A percentile compares a stretch with the other conserved stretches of the same genome.
phyloP scores from a whole-genome alignment of 768 basidiomycete species.

The Collybia sordida region DNA sequence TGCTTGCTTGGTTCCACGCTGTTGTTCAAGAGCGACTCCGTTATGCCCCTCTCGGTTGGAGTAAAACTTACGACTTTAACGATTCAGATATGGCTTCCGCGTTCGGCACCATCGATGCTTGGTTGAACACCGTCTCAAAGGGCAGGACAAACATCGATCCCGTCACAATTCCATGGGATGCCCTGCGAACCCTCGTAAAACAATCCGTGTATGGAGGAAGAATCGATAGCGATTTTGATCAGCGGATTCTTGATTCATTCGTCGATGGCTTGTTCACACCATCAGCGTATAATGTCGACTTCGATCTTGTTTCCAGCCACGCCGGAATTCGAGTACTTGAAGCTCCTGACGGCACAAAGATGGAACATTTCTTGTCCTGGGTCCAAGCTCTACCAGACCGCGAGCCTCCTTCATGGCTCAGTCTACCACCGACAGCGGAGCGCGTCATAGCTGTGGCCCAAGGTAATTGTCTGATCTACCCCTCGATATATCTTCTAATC shows the following conservation, averaged over 20 bases:
- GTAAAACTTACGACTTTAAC: conserved; percentile 97
- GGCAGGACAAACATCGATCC: conserved; percentile 94
- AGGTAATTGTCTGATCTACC: conserved; percentile 46
- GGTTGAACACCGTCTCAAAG: conserved; percentile 79
- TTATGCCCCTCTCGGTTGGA: conserved; percentile 96
- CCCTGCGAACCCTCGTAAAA: conserved; percentile 89
- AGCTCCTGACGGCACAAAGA: conserved; percentile 89
- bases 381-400: conserved; percentile 86
- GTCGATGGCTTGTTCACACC: conserved; percentile 89
- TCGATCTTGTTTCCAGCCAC: conserved; percentile 75
- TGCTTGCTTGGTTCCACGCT: conserved; percentile 99
- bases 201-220: conserved; percentile 96
- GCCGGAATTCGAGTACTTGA: conserved; percentile 56
- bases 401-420: conserved; percentile 93
- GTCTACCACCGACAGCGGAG: conserved; percentile 90
- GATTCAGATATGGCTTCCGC: conserved; percentile 97
- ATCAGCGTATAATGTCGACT: conserved; percentile 89
- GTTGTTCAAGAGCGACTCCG: conserved; percentile 95
- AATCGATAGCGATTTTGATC: conserved; percentile 94
- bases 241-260: conserved; percentile 88
- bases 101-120: conserved; percentile 87
- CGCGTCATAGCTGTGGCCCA: conserved; percentile 88
- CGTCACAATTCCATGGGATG: conserved; percentile 90
- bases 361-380: conserved; percentile 91
- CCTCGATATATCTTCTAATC: conserved; percentile 5